Evolutionary conservation across 2,329 filamentous ascomycete species (phyloP).

Genomic region (Ustilaginoidea virens): DNA sequence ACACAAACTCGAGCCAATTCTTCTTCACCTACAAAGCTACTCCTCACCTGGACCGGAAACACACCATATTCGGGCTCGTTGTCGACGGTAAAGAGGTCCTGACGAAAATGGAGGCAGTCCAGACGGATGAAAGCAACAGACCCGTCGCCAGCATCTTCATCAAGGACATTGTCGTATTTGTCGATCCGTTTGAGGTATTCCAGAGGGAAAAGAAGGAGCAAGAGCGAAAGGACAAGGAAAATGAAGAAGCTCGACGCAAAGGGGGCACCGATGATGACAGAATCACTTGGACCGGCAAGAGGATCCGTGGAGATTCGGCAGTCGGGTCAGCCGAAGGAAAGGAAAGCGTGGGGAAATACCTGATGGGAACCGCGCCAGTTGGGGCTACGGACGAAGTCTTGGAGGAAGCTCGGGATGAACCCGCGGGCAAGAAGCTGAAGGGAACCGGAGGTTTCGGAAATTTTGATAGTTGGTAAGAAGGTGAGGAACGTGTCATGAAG

Average conservation of each 20-base stretch:
- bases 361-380: slow-evolving; percentile 39
- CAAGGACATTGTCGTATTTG: slow-evolving; percentile 67
- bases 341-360: slow-evolving; percentile 60
- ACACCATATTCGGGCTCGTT: slow-evolving; percentile 88
- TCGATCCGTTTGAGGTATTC: slow-evolving; percentile 94
- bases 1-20: slow-evolving; percentile 90
- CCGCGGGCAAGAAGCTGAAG: slow-evolving; percentile 68
- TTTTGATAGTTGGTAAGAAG: slow-evolving; percentile 71
- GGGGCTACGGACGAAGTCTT: slow-evolving; percentile 38
- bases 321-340: slow-evolving; percentile 28
- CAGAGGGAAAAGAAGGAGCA: slow-evolving; percentile 54
- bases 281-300: slow-evolving; percentile 92
- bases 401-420: slow-evolving; percentile 39
- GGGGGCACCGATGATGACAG: slow-evolving; percentile 76
- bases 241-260: slow-evolving; percentile 43
- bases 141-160: slow-evolving; percentile 70
- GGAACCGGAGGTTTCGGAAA: slow-evolving; percentile 66
- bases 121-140: slow-evolving; percentile 58
- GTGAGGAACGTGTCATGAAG: too few relatives aligned
- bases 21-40: slow-evolving; percentile 82
- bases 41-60: slow-evolving; percentile 82
- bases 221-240: slow-evolving; percentile 40
- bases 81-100: slow-evolving; percentile 63
- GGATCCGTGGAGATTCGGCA: slow-evolving; percentile 54
- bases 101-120: slow-evolving; percentile 59